These are phyloP conservation scores for Blastosporella zonata DNA, from an alignment of 1,284 basidiomycete genomes.

Conservation along the genomic window DNA sequence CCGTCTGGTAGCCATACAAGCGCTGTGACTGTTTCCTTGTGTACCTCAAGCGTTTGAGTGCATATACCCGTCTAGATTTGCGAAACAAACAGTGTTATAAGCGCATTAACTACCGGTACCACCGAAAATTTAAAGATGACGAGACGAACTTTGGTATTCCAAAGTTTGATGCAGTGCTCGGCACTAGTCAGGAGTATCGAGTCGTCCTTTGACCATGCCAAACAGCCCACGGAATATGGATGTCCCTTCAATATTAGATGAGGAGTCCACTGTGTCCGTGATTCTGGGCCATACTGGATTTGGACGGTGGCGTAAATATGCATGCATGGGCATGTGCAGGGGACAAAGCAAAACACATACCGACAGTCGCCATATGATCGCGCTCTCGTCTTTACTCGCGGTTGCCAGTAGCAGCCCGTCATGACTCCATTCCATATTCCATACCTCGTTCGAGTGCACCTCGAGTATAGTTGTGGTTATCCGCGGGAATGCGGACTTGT, in stretches of 20 bases:
- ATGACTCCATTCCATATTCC: slow-evolving; percentile 94
- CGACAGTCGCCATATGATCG: slow-evolving; percentile 87
- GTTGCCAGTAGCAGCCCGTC: slow-evolving; percentile 84
- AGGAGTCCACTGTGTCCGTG: slow-evolving; percentile 51
- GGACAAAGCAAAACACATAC: slow-evolving; percentile 42
- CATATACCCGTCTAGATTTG: slow-evolving; percentile 62
- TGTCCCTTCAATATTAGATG: slow-evolving; percentile 72
- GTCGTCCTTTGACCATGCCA: slow-evolving; percentile 92
- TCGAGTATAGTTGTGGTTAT: slow-evolving; percentile 81
- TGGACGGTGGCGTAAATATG: background rate
- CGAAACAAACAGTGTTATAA: background rate
- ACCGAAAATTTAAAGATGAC: slow-evolving; percentile 12
- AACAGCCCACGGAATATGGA: slow-evolving; percentile 69
- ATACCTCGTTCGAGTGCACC: slow-evolving; percentile 91
- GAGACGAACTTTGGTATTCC: slow-evolving; percentile 79
- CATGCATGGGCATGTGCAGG: background rate
- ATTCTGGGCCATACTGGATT: slow-evolving; percentile 15
- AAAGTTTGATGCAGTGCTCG: slow-evolving; percentile 79
- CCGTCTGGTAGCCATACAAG: slow-evolving; percentile 89
- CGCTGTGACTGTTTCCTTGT: slow-evolving; percentile 84
- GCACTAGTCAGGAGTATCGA: slow-evolving; percentile 77
- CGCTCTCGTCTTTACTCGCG: slow-evolving; percentile 82
- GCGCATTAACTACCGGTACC: background rate
- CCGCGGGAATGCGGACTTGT: slow-evolving; percentile 79
- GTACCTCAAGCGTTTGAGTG: slow-evolving; percentile 63